Base-by-base conservation (phyloP, 2,329 filamentous ascomycete genomes). In the Monosporascus sp. region DNA sequence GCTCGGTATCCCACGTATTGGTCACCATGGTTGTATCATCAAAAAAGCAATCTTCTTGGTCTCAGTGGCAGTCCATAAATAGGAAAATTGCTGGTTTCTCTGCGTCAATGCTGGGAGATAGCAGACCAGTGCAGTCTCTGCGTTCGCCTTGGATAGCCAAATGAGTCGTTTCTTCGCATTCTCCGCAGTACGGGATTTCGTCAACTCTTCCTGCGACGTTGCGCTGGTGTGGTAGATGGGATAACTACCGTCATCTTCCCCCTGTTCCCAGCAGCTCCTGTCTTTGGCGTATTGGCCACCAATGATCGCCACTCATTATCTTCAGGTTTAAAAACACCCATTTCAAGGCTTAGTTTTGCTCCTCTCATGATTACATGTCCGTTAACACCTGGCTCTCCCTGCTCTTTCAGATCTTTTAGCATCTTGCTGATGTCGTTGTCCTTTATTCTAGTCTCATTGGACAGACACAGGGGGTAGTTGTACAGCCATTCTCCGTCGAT, bases 1-100 rank as follows among this genome's bases (percentile, higher is more conserved):
- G 50, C 49, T 69, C 66, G 0, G 66, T 69, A 22, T 60, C 59
- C 67, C 67, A 70, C 0, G 31, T 53, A 40, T 70, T 70, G 19
- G 57, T 9, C 0, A 56, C 41, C 20, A 57, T 56, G 1, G 53
- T 57, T 1, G 62, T 62, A 7, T 65, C 59, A 20, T 69, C 67
- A 44, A 62, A 61, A 38, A 66, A 57, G 36, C 59, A 58, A 1
- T 56, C 56, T 16, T 59, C 50, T 2, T 55, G 51, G 8, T 49
- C 53, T 1, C 48, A 49, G 45, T 68, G 64, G 0, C 62, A 55
- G 9, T 67, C 54, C 5, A 60, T 59, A 48, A 67, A 67, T 0
- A 52, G 38, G 1, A 48, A 53, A 1, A 67, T 49, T 1, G 53
- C 55, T 11, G 34, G 7, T 24, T 48, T 38, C 45, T 58, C 54